phyloP scores from a whole-genome alignment of 345 rosid species.

The Eucalyptus sp. region DNA sequence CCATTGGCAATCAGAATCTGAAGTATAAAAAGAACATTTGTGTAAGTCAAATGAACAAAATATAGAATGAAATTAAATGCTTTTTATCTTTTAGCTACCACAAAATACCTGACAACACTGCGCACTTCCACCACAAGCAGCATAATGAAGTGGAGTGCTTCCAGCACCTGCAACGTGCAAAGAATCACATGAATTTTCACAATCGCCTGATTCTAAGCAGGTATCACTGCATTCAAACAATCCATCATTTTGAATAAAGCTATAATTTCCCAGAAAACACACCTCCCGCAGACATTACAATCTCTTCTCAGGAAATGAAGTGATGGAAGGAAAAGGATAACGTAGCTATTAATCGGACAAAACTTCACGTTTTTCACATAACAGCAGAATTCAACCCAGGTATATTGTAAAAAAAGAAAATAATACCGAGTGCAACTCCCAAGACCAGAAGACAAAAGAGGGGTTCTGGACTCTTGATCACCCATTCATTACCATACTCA shows the following conservation, averaged over 20 bases:
- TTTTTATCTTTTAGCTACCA: neutral
- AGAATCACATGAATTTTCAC: neutral
- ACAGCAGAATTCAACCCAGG: neutral
- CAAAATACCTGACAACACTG: slow-evolving; percentile 81
- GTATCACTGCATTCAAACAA: neutral
- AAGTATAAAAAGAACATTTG: neutral
- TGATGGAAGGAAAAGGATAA: neutral
- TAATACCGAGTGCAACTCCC: neutral
- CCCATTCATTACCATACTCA: neutral
- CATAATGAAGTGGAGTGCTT: slow-evolving; percentile 91
- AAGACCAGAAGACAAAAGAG: neutral
- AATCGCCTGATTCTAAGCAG: neutral
- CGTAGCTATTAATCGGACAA: neutral
- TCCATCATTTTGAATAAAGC: neutral
- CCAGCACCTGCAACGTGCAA: slow-evolving; percentile 59
- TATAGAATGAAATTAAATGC: neutral
- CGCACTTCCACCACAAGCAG: slow-evolving; percentile 94
- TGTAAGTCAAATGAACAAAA: neutral
- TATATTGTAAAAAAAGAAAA: neutral
- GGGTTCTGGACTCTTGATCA: neutral
- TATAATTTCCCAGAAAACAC: neutral
- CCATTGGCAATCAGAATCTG: slow-evolving; percentile 79
- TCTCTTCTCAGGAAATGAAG: neutral
- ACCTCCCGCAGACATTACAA: neutral
- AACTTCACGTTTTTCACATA: neutral